These are phyloP conservation scores for Fusarium verrucosum DNA, from an alignment of 2,329 filamentous ascomycete species.

Conservation along the genomic window DNA sequence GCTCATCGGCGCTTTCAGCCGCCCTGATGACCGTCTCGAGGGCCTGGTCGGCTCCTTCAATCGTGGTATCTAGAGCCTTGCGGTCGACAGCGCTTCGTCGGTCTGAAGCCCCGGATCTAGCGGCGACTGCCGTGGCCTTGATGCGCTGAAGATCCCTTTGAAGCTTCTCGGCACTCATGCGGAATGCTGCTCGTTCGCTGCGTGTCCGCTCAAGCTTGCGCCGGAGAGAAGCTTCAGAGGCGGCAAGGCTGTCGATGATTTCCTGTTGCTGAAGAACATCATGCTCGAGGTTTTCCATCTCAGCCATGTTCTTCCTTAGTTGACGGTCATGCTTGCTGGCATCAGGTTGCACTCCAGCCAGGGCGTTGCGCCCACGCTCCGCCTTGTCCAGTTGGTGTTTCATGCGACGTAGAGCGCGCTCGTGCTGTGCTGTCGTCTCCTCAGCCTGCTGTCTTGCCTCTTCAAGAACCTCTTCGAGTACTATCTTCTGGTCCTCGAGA, in stretches of 20 bases:
- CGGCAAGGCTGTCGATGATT: constrained; percentile 65
- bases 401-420: constrained; percentile 55
- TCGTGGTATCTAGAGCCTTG: constrained; percentile 43
- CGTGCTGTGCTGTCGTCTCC: constrained; percentile 56
- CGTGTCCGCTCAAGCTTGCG: constrained; percentile 75
- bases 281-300: constrained; percentile 75
- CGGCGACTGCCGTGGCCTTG: constrained; percentile 52
- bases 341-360: constrained; percentile 50
- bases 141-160: constrained; percentile 61
- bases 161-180: constrained; percentile 63
- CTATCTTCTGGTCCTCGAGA: constrained; percentile 66
- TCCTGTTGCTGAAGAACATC: constrained; percentile 75
- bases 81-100: constrained; percentile 29
- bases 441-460: constrained; percentile 62
- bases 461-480: constrained; percentile 67
- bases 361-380: constrained; percentile 56
- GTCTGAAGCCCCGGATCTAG: constrained; percentile 26
- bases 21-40: constrained; percentile 68
- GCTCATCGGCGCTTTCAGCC: constrained; percentile 70
- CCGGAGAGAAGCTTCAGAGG: constrained; percentile 68
- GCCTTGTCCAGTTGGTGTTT: constrained; percentile 62
- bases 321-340: constrained; percentile 65
- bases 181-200: constrained; percentile 68
- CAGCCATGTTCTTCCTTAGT: constrained; percentile 69
- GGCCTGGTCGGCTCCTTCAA: constrained; percentile 58